Conservation (phyloP, 805 yeast species). For the Citeromyces nyonsensis region DNA sequence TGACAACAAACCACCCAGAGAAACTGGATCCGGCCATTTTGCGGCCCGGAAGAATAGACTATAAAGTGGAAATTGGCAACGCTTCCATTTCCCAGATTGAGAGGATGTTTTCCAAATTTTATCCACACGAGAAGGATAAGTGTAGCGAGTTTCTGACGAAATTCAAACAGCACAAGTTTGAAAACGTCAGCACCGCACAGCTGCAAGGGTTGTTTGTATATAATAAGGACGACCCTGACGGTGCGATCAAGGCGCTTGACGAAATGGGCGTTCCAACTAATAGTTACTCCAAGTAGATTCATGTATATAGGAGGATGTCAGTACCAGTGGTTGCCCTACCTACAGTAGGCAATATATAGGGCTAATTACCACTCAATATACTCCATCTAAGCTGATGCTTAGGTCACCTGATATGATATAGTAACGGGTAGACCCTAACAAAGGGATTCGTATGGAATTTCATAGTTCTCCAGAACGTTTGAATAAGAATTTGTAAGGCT, state of each 20-base stretch:
- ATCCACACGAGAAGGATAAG: conserved; percentile 39
- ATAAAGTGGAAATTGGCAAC: conserved; percentile 66
- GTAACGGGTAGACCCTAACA: too few relatives aligned
- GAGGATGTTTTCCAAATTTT: conserved; percentile 80
- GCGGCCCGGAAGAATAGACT: conserved; percentile 91
- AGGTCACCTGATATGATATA: too few relatives aligned
- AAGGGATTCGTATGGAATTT: too few relatives aligned
- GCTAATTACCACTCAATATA: too few relatives aligned
- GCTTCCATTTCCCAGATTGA: conserved; percentile 75
- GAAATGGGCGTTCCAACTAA: conserved; percentile 2
- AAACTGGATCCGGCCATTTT: conserved; percentile 82
- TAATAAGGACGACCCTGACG: conserved; percentile 69
- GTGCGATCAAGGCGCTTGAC: conserved; percentile 55
- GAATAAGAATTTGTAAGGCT: too few relatives aligned
- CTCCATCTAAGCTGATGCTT: too few relatives aligned
- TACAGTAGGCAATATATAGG: too few relatives aligned
- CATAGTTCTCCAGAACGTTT: too few relatives aligned
- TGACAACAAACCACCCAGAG: conserved; percentile 98
- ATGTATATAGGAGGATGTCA: not conserved
- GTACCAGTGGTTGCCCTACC: too few relatives aligned
- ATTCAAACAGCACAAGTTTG: conserved; percentile 28
- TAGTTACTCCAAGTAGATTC: conserved; percentile 1
- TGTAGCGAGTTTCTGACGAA: conserved; percentile 35
- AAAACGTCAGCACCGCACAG: conserved; percentile 76
- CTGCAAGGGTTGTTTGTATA: conserved; percentile 91